Evolutionary conservation across 2,329 filamentous ascomycete species (phyloP).

Genomic region (Hypoxylon sp.): DNA sequence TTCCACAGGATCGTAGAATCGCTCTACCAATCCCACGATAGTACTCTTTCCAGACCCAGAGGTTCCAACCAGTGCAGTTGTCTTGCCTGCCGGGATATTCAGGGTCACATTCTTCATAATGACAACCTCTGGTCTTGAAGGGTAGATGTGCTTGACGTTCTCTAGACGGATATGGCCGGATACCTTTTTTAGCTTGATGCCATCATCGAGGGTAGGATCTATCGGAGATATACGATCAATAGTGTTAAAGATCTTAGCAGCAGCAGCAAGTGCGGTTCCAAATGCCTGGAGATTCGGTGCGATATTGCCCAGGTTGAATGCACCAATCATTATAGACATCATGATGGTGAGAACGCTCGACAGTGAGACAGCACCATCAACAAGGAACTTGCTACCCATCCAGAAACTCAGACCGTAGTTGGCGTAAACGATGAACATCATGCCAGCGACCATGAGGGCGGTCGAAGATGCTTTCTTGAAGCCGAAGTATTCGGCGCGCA

Average conservation of each 20-base stretch:
- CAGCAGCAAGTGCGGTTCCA: conserved; percentile 84
- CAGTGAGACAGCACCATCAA: conserved; percentile 75
- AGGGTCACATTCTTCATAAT: conserved; percentile 90
- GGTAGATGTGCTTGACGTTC: conserved; percentile 92
- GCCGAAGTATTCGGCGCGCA: conserved; percentile 80
- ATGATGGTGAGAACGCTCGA: conserved; percentile 85
- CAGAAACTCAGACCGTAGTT: conserved; percentile 92
- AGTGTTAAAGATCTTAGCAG: conserved; percentile 91
- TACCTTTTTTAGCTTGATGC: conserved; percentile 79
- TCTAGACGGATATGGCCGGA: conserved; percentile 85
- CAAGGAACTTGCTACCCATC: conserved; percentile 84
- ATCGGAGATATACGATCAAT: conserved; percentile 91
- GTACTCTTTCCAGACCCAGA: conserved; percentile 97
- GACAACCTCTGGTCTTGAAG: conserved; percentile 88
- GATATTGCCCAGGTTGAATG: conserved; percentile 90
- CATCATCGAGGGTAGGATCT: conserved; percentile 79
- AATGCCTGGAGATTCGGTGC: conserved; percentile 90
- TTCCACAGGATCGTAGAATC: conserved; percentile 91
- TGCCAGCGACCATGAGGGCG: conserved; percentile 83
- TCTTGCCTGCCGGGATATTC: conserved; percentile 87
- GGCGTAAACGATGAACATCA: conserved; percentile 88
- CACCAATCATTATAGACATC: conserved; percentile 92
- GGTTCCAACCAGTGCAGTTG: conserved; percentile 91
- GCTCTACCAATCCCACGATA: conserved; percentile 91
- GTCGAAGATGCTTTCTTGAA: conserved; percentile 80